Evolutionary conservation across 2,329 filamentous ascomycete species (phyloP).

Genomic region (Xylariomycetidae sp.): DNA sequence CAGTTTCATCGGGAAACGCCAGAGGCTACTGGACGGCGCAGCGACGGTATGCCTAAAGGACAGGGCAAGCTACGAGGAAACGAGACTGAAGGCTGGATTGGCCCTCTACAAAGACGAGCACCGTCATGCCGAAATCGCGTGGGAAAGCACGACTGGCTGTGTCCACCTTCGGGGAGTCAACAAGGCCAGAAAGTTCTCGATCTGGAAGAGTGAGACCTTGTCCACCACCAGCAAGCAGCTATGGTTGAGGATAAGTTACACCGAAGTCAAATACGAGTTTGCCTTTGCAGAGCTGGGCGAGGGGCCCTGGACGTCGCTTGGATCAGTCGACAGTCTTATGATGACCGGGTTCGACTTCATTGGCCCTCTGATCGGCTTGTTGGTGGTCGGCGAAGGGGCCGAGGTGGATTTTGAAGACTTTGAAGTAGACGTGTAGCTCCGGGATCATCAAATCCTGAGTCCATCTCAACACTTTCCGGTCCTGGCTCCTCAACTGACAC

Average conservation of each 20-base stretch:
- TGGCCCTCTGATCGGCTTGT: neutral
- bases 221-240: neutral
- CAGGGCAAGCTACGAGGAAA: neutral
- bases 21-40: neutral
- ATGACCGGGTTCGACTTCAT: constrained; percentile 1
- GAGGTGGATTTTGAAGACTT: constrained; percentile 1
- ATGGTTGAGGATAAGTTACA: neutral
- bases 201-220: neutral
- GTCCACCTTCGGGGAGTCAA: neutral
- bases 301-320: neutral
- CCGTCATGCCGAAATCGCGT: neutral
- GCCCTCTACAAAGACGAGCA: constrained; percentile 1
- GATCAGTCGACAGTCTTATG: neutral
- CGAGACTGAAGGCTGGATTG: neutral
- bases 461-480: too few species aligned
- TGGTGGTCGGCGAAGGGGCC: neutral
- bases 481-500: too few species aligned
- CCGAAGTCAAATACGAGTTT: constrained; percentile 1
- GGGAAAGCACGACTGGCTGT: neutral
- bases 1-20: constrained; percentile 1
- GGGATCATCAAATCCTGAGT: too few species aligned
- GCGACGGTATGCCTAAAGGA: neutral
- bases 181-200: neutral
- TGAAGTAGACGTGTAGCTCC: neutral
- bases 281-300: neutral